Evolutionary conservation across 2,329 filamentous ascomycete species (phyloP), one percentile per base, ranked within the genome.

Genomic region (Hymenoscyphus salicellus): DNA sequence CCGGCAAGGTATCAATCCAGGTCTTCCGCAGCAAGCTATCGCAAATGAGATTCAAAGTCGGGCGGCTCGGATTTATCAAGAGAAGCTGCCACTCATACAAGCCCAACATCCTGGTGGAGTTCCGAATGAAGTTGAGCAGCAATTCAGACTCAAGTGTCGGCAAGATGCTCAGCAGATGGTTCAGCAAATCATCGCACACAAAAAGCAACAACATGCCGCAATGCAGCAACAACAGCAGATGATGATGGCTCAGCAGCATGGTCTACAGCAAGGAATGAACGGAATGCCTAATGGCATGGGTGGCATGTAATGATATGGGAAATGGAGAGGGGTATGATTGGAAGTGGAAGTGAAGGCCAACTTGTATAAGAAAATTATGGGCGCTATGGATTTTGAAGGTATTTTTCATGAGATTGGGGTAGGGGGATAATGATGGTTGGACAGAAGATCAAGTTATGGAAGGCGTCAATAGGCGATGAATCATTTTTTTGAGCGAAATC

Each of bases 241-340:
- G 66, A 68, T 71, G 65, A 66, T 65, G 62, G 66, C 65, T 49
- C 71, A 72, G 43, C 46, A 66, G 65, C 26, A 66, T 66, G 65
- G 46, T 4, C 20, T 52, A 5, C 46, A 26, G 14, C 46, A 70
- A 62, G 72, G 46, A 8, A 61, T 60, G 58, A 58, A 58, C 26
- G 57, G 69, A 11, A 72, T 74, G 70, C 70, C 68, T 36, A 72
- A 74, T 64, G 72, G 72, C 2, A 73, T 73, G 70, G 68, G 67
- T 7, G 68, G 67, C 7, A 73, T 73, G 70, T 70, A 65, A 60
- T 30, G 7, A 23, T 38, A 23, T 17, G 11, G 11, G 60, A 52
- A 16, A 32, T 32, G n/a, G 6, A 32, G 57, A 23, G n/a, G 57
- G 30, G 57, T 23, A 38, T 17, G 30, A 41, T 11, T 16, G 20